A percentile compares a stretch with the other conserved stretches of the same genome.
Conservation (phyloP, 2,329 filamentous ascomycete species). For the Sporothrix globosa region DNA sequence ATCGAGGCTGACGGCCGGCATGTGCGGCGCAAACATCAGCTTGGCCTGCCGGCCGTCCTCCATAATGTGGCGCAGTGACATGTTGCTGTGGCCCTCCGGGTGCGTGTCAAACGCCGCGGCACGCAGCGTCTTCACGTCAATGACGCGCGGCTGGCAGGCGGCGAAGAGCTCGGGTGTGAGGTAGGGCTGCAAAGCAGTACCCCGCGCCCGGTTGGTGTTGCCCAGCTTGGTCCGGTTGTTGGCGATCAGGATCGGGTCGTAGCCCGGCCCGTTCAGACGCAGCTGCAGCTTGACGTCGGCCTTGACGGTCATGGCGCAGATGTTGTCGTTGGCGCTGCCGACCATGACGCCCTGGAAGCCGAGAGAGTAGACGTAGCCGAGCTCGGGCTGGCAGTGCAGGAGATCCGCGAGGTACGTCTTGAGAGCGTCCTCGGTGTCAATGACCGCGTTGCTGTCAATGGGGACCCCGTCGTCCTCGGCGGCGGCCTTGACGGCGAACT, state of each 20-base stretch:
- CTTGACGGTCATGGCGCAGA: background rate
- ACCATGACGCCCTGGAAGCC: background rate
- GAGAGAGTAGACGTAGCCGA: background rate
- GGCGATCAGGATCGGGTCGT: background rate
- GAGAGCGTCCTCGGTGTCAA: background rate
- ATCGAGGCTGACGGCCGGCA: background rate
- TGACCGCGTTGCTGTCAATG: background rate
- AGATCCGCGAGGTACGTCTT: background rate
- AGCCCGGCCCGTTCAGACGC: background rate
- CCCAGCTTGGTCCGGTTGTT: background rate
- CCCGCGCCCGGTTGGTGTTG: background rate
- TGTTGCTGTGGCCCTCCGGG: background rate
- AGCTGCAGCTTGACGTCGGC: background rate
- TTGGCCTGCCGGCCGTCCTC: background rate
- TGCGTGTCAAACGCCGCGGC: background rate
- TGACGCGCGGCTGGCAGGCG: background rate
- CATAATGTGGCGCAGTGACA: background rate
- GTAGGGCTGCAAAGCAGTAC: background rate
- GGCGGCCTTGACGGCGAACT: too few relatives aligned
- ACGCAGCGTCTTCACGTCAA: background rate
- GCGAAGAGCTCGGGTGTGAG: background rate
- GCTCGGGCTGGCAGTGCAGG: too few relatives aligned
- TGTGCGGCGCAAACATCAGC: background rate
- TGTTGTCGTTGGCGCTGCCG: background rate
- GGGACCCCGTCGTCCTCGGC: background rate